These are phyloP conservation scores for Arthrobotrys megalospora DNA, from an alignment of 2,329 filamentous ascomycete genomes.

Conservation along the genomic window DNA sequence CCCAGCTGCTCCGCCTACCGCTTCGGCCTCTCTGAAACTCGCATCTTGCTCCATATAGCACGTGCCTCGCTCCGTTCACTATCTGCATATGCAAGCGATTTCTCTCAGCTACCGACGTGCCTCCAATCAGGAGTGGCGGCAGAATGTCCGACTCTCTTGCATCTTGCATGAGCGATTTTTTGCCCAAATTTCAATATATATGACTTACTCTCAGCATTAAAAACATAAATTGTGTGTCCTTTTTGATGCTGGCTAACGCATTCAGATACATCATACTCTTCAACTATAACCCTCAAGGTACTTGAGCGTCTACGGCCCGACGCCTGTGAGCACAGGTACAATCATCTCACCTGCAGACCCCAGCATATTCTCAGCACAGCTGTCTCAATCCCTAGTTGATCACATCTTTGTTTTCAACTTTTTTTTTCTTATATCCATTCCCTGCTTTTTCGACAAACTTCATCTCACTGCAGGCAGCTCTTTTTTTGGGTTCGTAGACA, in stretches of 20 bases:
- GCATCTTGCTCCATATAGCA: conserved; percentile 56
- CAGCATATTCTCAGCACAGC: conserved; percentile 48
- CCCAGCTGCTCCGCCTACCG: conserved; percentile 43
- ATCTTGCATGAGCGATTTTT: conserved; percentile 62
- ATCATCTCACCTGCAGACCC: conserved; percentile 47
- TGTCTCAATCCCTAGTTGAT: conserved; percentile 54
- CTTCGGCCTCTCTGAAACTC: conserved; percentile 50
- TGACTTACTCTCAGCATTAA: conserved; percentile 49
- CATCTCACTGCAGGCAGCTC: conserved; percentile 43
- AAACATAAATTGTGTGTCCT: conserved; percentile 37
- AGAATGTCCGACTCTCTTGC: conserved; percentile 59
- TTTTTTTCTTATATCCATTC: conserved; percentile 32
- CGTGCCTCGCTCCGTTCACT: conserved; percentile 60
- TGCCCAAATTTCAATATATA: conserved; percentile 56
- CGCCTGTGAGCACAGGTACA: conserved; percentile 14
- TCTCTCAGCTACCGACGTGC: conserved; percentile 61
- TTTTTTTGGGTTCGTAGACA: conserved; percentile 19
- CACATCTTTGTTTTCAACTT: conserved; percentile 32
- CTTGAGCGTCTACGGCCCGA: conserved; percentile 35
- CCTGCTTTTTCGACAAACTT: conserved; percentile 43
- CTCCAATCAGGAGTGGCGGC: conserved; percentile 60
- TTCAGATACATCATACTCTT: conserved; percentile 47
- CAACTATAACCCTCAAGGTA: conserved; percentile 37
- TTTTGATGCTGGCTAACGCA: conserved; percentile 50
- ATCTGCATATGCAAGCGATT: conserved; percentile 62